Base-by-base conservation (phyloP, 805 yeast species). In the Vanderwaltozyma tropicalis region DNA sequence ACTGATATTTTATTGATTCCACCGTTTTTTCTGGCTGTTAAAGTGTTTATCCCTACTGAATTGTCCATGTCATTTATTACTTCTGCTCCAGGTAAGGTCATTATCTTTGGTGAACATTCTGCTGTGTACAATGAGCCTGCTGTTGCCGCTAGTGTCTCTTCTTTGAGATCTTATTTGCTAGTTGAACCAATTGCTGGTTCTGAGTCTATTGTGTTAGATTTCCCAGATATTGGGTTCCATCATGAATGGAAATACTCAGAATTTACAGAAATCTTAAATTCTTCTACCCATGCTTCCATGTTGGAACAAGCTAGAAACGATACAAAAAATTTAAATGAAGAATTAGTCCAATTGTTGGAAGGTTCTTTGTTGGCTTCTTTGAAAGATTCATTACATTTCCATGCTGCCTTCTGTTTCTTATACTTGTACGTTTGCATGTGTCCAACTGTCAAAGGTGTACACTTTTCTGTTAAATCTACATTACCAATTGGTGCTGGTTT, bases 71-170 rank as follows among this genome's bases (percentile, higher is more conserved):
- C 39, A 8, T 37, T 37, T 13, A 28, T 37, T 21, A 84, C 86
- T 2, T 83, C 95, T 38, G 92, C 98, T 1, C 98, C 98, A 0
- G 98, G 98, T 4, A 92, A 92, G 54, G 95, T 87, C 32, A 92
- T 92, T 49, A 69, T 92, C 26, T 92, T 88, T 58, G 98, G 98
- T 17, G 98, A 92, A 55, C 98, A 92, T 54, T 83, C 96, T 7
- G 97, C 94, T 2, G 98, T 92, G 0, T 84, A 83, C 56, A 79
- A 83, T 32, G 83, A 77, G 53, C 96, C 96, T 1, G 97, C 96
- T 11, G 83, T 92, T 37, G 97, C 98, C 1, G 96, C 97, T 0
- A 92, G 96, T 4, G 72, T 89, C 8, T 47, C 58, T 9, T 80
- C 92, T 6, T 65, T 92, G 41, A 72, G 96, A 50, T 83, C 96